Percentiles rank a stretch among this genome's conserved stretches.
phyloP scores from a whole-genome alignment of 106 monocot genomes.

The Dioscorea alata region DNA sequence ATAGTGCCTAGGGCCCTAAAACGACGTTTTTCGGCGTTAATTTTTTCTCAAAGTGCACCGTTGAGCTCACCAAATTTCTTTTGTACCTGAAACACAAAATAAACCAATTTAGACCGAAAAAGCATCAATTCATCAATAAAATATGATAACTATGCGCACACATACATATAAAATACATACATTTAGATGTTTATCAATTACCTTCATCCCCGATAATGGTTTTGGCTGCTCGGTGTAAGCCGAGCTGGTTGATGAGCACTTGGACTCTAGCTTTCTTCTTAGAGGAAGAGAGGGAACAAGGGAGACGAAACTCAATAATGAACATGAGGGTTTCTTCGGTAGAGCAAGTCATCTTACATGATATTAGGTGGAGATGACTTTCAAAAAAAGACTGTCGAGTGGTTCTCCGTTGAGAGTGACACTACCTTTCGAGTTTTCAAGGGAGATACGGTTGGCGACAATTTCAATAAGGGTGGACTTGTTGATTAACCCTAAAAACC shows the following conservation, averaged over 20 bases:
- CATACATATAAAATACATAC: no score
- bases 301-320: slow-evolving; percentile 77
- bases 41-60: no score
- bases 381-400: slow-evolving; percentile 42
- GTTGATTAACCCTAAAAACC: no score
- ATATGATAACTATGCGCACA: no score
- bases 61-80: no score
- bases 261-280: slow-evolving; percentile 56
- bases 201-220: slow-evolving; percentile 80
- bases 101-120: no score
- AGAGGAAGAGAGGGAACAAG: slow-evolving; percentile 38
- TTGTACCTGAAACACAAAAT: no score
- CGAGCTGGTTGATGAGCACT: slow-evolving; percentile 70
- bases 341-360: slow-evolving; percentile 76
- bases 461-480: slow-evolving; percentile 92
- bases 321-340: slow-evolving; percentile 85
- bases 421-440: slow-evolving; percentile 49
- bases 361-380: slow-evolving; percentile 76
- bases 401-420: no score
- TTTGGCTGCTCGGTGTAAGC: slow-evolving; percentile 46
- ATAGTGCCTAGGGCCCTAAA: no score
- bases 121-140: no score
- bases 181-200: no score
- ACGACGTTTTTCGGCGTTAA: no score
- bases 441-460: slow-evolving; percentile 59